Evolutionary conservation across 148 eudicot species (phyloP), one percentile per base, ranked within the genome.

Genomic region (Cornus kousa): DNA sequence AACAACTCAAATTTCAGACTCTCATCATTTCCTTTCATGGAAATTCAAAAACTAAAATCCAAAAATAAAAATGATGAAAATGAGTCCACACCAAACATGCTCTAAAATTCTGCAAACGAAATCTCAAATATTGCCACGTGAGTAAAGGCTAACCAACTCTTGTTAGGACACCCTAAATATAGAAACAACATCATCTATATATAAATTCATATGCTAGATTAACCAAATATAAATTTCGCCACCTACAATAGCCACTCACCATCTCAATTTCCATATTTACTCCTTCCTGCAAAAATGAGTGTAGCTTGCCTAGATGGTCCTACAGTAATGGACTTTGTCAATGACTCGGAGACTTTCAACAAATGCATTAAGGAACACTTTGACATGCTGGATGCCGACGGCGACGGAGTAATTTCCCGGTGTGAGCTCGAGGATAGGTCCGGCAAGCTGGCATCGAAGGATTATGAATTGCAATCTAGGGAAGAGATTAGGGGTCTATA

Each of bases 401-500:
- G 73, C 0, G 84, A 89, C 11, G 94, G 94, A 50, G 73, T 68
- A 28, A 39, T 91, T 11, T 87, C 94, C 5, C 82, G 82, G 0
- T 68, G 73, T 2, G 87, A 89, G 50, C 84, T 91, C 33, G 72
- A 75, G 50, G 76, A 22, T n/a, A 71, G 74, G 22, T 68, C 72
- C 11, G 84, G 80, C 4, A 70, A 69, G 71, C 31, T 71, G 4
- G 9, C 81, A 1, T 86, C 90, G 6, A 14, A 62, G 22, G 89
- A 90, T 23, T 79, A 69, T 7, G 88, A 88, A 68, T 46, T 86
- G 80, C 86, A 85, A 12, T 62, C 84, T 8, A 70, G 67, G 50
- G 82, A 81, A 9, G 87, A 83, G 84, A 82, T 85, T 23, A 20
- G 37, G 8, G 80, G 37, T 22, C 8, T 85, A 17, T 85, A 85